Percentiles rank a stretch among this genome's conserved stretches.
phyloP scores from a whole-genome alignment of 257 asterid species.

The Solanum chmielewskii region DNA sequence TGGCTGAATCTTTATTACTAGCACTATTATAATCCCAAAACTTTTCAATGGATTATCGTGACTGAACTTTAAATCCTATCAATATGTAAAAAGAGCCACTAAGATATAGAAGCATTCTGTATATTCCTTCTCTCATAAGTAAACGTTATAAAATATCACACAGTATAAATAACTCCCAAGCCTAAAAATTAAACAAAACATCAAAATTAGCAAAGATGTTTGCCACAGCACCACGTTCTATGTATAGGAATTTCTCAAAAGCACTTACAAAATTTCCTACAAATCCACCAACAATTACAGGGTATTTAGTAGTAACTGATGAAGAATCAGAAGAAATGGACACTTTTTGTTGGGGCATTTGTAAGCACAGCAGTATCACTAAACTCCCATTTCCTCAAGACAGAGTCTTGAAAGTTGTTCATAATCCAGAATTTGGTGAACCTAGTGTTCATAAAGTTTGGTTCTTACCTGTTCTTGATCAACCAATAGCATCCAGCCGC shows the following conservation, averaged over 20 bases:
- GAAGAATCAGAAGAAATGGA: slow-evolving; percentile 50
- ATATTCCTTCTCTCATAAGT: slow-evolving; percentile 5
- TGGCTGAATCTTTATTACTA: not conserved
- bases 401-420: slow-evolving; percentile 64
- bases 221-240: slow-evolving; percentile 48
- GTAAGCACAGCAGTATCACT: slow-evolving; percentile 28
- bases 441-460: slow-evolving; percentile 41
- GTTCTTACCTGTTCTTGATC: slow-evolving; percentile 70
- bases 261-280: slow-evolving; percentile 26
- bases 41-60: not conserved
- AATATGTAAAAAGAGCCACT: not conserved
- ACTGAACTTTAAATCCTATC: not conserved
- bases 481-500: slow-evolving; percentile 51
- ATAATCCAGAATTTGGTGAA: slow-evolving; percentile 37
- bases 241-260: slow-evolving; percentile 40
- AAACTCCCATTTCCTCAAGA: slow-evolving; percentile 74
- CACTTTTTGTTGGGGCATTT: slow-evolving; percentile 51
- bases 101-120: not conserved
- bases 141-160: not conserved
- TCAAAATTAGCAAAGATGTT: slow-evolving; percentile 29
- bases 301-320: slow-evolving; percentile 40
- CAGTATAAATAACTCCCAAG: not conserved
- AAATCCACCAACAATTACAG: slow-evolving; percentile 33
- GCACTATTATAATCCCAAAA: not conserved
- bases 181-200: not conserved